A percentile compares a stretch with the other conserved stretches of the same genome.
phyloP scores from a whole-genome alignment of 305 asterid species.

The Lippia alba region DNA sequence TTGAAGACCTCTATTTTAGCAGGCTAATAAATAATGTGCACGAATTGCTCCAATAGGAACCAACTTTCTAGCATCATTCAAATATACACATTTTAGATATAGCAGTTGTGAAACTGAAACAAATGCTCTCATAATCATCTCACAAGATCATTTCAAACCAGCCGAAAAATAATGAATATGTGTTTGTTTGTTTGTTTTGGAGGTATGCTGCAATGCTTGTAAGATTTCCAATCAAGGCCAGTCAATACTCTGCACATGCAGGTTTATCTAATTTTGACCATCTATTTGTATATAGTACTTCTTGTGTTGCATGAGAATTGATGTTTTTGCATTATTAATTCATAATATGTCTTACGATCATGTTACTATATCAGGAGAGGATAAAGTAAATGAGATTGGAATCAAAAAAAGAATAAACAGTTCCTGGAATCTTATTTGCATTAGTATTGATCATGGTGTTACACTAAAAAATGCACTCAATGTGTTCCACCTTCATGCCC shows the following conservation, averaged over 20 bases:
- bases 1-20: neutral
- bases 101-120: neutral
- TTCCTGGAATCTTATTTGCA: neutral
- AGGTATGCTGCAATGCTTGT: constrained; percentile 94
- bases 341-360: constrained; percentile 19
- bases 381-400: neutral
- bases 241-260: constrained; percentile 80
- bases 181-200: constrained; percentile 44
- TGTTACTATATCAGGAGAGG: constrained; percentile 23
- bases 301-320: constrained; percentile 20
- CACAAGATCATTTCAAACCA: constrained; percentile 17
- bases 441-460: constrained; percentile 22
- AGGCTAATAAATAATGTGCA: neutral
- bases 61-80: neutral
- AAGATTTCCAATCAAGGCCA: constrained; percentile 88
- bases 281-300: constrained; percentile 21
- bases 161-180: constrained; percentile 30
- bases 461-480: too few relatives aligned
- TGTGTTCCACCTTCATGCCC: too few relatives aligned
- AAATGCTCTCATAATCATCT: constrained; percentile 21
- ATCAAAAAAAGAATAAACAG: too few relatives aligned
- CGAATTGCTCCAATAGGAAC: neutral
- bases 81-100: constrained; percentile 3
- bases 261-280: constrained; percentile 48
- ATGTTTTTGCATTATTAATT: constrained; percentile 16